Conservation (phyloP, 1,284 basidiomycete genomes). For the Ustilago hordei region DNA sequence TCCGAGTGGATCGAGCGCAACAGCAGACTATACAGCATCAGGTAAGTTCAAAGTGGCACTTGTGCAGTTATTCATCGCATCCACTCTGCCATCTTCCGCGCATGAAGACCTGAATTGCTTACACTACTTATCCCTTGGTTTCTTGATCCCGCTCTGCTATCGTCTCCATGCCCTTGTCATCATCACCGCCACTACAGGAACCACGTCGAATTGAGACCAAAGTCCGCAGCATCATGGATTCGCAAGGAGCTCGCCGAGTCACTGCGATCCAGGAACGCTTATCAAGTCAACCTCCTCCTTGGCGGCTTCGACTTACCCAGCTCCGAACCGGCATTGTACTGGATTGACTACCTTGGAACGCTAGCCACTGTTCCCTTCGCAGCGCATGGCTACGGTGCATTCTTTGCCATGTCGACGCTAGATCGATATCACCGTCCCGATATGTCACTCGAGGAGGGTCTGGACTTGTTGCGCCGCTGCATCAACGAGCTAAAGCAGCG, state of each 20-base stretch:
- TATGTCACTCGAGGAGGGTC: constrained; percentile 83
- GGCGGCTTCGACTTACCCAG: constrained; percentile 86
- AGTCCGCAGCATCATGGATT: constrained; percentile 93
- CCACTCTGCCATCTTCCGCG: background rate
- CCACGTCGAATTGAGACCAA: constrained; percentile 85
- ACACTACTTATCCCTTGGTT: background rate
- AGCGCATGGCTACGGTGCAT: constrained; percentile 93
- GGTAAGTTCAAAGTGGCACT: constrained; percentile 72
- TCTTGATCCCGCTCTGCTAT: background rate
- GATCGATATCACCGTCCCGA: constrained; percentile 84
- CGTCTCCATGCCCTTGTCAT: background rate
- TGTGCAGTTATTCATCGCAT: background rate
- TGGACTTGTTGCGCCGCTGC: constrained; percentile 85
- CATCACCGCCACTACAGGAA: constrained; percentile 42
- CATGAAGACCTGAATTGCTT: background rate
- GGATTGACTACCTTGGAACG: constrained; percentile 96
- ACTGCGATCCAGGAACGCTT: constrained; percentile 86
- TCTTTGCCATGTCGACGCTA: constrained; percentile 90
- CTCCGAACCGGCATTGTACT: constrained; percentile 81
- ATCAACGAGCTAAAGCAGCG: constrained; percentile 89
- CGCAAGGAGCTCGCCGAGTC: constrained; percentile 89
- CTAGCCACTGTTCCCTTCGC: constrained; percentile 89
- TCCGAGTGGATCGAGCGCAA: constrained; percentile 96
- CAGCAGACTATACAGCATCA: constrained; percentile 93
- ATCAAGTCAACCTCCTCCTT: constrained; percentile 90